A percentile compares a stretch with the other conserved stretches of the same genome.
phyloP scores from a whole-genome alignment of 1,284 basidiomycete genomes.

The Phylloboletellus chloephorus region DNA sequence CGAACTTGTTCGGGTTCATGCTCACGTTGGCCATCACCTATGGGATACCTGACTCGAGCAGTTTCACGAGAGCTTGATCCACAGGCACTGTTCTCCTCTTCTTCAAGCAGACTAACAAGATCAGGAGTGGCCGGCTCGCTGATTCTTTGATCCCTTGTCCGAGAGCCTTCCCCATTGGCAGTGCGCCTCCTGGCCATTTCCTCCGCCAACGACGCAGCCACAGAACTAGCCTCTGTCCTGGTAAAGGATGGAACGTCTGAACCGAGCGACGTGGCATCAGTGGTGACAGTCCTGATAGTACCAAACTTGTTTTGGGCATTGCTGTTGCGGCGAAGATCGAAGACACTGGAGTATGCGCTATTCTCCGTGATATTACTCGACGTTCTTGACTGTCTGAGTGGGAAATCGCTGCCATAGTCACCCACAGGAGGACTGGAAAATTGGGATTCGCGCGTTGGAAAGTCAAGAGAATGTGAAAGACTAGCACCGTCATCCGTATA shows the following conservation, averaged over 20 bases:
- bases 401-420: constrained; percentile 40
- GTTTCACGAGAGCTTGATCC: constrained; percentile 33
- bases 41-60: constrained; percentile 24
- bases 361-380: constrained; percentile 51
- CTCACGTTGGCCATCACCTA: constrained; percentile 12
- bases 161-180: constrained; percentile 29
- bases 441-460: constrained; percentile 27
- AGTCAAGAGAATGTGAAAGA: constrained; percentile 27
- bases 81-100: constrained; percentile 56
- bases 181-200: constrained; percentile 41
- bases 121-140: constrained; percentile 59
- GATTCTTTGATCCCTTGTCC: constrained; percentile 49
- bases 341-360: constrained; percentile 59
- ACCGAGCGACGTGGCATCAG: constrained; percentile 62
- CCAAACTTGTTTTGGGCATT: constrained; percentile 57
- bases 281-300: constrained; percentile 73
- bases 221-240: constrained; percentile 53
- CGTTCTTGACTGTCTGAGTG: constrained; percentile 42
- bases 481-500: constrained; percentile 26
- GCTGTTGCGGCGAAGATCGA: constrained; percentile 46
- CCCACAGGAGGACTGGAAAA: constrained; percentile 19
- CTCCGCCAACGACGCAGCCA: constrained; percentile 41
- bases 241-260: constrained; percentile 56
- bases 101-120: constrained; percentile 64
- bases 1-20: constrained; percentile 34